Evolutionary conservation across 1,139 yeast genomes (phyloP).

Genomic region (Arxiozyma slooffiae): DNA sequence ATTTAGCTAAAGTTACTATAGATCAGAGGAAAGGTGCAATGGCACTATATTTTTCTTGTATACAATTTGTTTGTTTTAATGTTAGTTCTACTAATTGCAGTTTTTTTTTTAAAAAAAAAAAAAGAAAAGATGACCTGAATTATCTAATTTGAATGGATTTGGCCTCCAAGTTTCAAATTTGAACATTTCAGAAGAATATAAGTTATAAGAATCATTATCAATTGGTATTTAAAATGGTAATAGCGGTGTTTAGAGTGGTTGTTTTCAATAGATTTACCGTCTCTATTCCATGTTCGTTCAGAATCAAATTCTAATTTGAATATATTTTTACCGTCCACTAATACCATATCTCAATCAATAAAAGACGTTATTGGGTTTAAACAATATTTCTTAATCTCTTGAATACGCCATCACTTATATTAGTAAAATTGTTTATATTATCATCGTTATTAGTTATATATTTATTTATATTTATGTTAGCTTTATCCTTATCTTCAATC

Average conservation of each 20-base stretch:
- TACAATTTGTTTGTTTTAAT: conserved; percentile 11
- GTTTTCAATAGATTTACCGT: conserved; percentile 3
- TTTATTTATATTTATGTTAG: conserved; percentile 16
- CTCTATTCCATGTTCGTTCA: too few species aligned
- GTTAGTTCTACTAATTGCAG: conserved; percentile 10
- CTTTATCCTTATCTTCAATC: conserved; percentile 20
- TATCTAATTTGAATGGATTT: background rate
- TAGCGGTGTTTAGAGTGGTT: background rate
- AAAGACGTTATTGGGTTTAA: background rate
- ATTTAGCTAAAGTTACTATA: background rate
- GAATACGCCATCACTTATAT: conserved; percentile 4
- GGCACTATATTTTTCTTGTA: conserved; percentile 12
- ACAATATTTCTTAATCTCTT: background rate
- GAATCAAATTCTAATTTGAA: background rate
- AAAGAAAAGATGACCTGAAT: background rate
- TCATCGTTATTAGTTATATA: conserved; percentile 18
- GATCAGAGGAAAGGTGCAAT: conserved; percentile 7
- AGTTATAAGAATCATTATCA: background rate
- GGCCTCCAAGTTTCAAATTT: background rate
- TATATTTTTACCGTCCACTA: background rate
- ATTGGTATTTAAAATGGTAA: background rate
- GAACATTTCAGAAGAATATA: background rate
- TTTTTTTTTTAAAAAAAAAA: too few species aligned
- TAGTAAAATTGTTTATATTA: conserved; percentile 13
- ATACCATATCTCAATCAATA: background rate